Percentiles rank a stretch among this genome's conserved stretches.
These are phyloP conservation scores for Stephania japonica DNA, from an alignment of 164 flowering plant genomes.

Conservation along the genomic window DNA sequence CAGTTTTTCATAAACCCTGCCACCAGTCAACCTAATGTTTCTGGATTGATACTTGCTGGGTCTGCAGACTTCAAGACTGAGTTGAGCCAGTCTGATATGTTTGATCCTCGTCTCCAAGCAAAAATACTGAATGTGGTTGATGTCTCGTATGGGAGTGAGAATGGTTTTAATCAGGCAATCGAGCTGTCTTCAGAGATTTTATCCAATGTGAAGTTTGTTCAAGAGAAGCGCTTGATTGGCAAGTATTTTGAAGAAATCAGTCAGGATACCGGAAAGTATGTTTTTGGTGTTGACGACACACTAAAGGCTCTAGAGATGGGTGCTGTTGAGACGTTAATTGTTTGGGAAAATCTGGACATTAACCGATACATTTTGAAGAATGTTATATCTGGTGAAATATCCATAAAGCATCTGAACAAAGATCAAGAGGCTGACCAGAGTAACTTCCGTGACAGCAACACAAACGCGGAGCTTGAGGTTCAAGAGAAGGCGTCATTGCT, in stretches of 20 bases:
- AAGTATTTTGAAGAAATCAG: not conserved
- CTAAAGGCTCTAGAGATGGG: slow-evolving; percentile 10
- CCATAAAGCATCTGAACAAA: not conserved
- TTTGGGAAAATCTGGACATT: slow-evolving; percentile 14
- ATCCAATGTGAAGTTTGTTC: slow-evolving; percentile 12
- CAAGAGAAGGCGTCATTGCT: slow-evolving; percentile 7
- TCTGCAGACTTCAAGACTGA: slow-evolving; percentile 15
- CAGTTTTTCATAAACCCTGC: slow-evolving; percentile 11
- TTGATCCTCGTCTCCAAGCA: slow-evolving; percentile 14
- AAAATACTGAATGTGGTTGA: slow-evolving; percentile 11
- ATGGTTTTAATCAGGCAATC: slow-evolving; percentile 9
- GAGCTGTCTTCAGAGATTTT: slow-evolving; percentile 12
- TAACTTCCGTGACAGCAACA: slow-evolving; percentile 4
- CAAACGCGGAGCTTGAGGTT: slow-evolving; percentile 10
- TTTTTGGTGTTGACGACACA: slow-evolving; percentile 8
- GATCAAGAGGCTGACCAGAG: slow-evolving; percentile 10
- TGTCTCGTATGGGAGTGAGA: too few relatives aligned
- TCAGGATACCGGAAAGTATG: not conserved
- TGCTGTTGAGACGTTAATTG: slow-evolving; percentile 9
- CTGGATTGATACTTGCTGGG: slow-evolving; percentile 14
- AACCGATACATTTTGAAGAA: slow-evolving; percentile 10
- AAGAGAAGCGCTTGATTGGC: slow-evolving; percentile 3
- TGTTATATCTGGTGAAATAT: not conserved
- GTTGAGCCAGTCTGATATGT: slow-evolving; percentile 14
- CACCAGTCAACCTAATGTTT: not conserved